Evolutionary conservation across 2,329 filamentous ascomycete species (phyloP).

Genomic region (Gremmenia infestans): DNA sequence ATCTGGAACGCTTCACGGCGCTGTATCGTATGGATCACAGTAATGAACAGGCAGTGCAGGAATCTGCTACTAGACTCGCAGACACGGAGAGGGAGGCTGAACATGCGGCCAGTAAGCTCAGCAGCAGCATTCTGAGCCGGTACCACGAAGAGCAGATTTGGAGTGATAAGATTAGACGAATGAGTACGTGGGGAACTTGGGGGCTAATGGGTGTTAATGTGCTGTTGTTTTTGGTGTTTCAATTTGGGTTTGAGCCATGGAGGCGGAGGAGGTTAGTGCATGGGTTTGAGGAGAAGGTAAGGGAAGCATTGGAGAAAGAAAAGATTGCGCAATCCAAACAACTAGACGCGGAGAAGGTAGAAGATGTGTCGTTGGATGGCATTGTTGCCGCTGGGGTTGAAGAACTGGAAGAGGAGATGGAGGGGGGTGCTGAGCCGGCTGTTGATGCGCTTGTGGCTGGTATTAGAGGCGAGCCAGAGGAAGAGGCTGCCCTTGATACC

Average conservation of each 20-base stretch:
- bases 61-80: constrained; percentile 66
- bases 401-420: constrained; percentile 20
- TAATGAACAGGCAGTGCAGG: constrained; percentile 78
- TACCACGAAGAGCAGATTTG: constrained; percentile 99
- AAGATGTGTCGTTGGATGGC: constrained; percentile 18
- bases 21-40: constrained; percentile 90
- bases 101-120: constrained; percentile 68
- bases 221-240: constrained; percentile 76
- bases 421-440: constrained; percentile 13
- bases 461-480: constrained; percentile 13
- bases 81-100: constrained; percentile 76
- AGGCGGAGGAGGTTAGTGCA: constrained; percentile 73
- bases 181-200: constrained; percentile 98
- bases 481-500: constrained; percentile 7
- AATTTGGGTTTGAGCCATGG: constrained; percentile 93
- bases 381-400: constrained; percentile 21
- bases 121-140: constrained; percentile 76
- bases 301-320: constrained; percentile 50
- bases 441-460: constrained; percentile 22
- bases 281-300: constrained; percentile 75
- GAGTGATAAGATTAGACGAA: constrained; percentile 93
- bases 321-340: constrained; percentile 14
- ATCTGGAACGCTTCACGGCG: constrained; percentile 90
- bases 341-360: constrained; percentile 3
- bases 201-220: constrained; percentile 97